Base-by-base conservation (phyloP, 352 stramenopile species). In the Phytophthora brassicae region DNA sequence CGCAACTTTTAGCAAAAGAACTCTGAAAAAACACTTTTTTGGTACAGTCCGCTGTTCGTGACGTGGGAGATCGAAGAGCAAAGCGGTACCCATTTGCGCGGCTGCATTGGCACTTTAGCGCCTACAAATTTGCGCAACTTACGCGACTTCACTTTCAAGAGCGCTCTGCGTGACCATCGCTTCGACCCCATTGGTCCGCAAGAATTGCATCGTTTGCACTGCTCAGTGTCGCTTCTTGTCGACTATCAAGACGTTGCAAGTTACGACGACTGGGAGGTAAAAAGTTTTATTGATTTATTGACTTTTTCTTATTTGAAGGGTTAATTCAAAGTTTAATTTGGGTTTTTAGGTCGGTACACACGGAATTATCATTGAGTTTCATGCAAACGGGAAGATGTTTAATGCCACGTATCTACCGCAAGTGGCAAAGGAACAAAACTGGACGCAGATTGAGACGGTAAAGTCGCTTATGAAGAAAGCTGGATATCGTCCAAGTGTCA, bases 91-190 rank as follows among this genome's bases (percentile, higher is more conserved):
- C 65, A 74, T 7, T 51, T 94, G 46, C 84, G 84, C 29, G 84
- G 84, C 49, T 94, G 84, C 66, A 94, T 94, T 58, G 84, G 84
- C 45, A 94, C 84, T 33, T 66, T 94, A 31, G 58, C 81, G 20
- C 82, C 83, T 41, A 92, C 82, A 6, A 66, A 63, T 31, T 65
- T 94, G 41, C 60, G 65, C 16, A 91, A 91, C 36, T 49, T 94
- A 54, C 83, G 81, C 28, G 81, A 91, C 45, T 94, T 92, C 55
- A 88, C 79, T 29, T 90, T 92, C 64, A 92, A 92, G 64, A 92
- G 83, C 56, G 84, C 84, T 20, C 67, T 94, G 33, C 82, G 82
- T 42, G 84, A 94, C 65, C 81, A 56, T 9, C 82, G 84, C 48
- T 94, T 94, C 51, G 80, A 88, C 39, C 84, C 84, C 35, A 94